Percentiles rank a stretch among this genome's conserved stretches.
Evolutionary conservation across 768 basidiomycete species (phyloP).

Genomic region (Lactarius sp.): DNA sequence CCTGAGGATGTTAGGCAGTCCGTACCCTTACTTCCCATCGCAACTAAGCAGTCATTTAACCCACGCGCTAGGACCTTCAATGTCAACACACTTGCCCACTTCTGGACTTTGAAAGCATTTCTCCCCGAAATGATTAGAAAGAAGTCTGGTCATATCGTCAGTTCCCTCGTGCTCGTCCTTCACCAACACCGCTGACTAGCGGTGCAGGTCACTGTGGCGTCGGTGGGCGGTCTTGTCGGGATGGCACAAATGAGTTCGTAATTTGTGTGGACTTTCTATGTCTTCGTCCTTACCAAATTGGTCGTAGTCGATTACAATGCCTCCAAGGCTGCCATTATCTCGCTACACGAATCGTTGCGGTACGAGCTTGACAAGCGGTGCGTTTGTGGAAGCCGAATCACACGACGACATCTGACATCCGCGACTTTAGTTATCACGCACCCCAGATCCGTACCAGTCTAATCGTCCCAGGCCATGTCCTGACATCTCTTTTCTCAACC

Average conservation of each 20-base stretch:
- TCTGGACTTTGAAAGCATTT: constrained; percentile 91
- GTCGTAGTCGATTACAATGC: constrained; percentile 79
- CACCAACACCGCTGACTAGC: constrained; percentile 1
- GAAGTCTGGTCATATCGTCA: constrained; percentile 80
- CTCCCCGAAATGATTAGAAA: constrained; percentile 78
- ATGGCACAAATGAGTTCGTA: constrained; percentile 70
- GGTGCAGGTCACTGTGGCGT: constrained; percentile 68
- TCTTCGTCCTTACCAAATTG: not conserved
- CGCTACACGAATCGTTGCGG: constrained; percentile 77
- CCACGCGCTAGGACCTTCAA: constrained; percentile 67
- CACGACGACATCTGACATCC: constrained; percentile 28
- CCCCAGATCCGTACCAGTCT: constrained; percentile 85
- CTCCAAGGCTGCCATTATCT: constrained; percentile 85
- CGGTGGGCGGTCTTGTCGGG: constrained; percentile 67
- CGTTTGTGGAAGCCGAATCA: constrained; percentile 10
- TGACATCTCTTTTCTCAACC: constrained; percentile 73
- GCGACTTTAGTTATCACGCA: constrained; percentile 47
- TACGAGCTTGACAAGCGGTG: constrained; percentile 83
- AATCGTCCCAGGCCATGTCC: constrained; percentile 73
- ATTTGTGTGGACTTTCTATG: constrained; percentile 1
- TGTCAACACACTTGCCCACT: constrained; percentile 85
- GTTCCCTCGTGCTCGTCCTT: constrained; percentile 28
- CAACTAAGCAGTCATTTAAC: not conserved
- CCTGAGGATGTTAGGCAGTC: constrained; percentile 80
- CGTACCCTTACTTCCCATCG: constrained; percentile 25